Percentiles rank a stretch among this genome's conserved stretches.
Conservation (phyloP, 73 alveolate genomes). For the Effrenium voratum region DNA sequence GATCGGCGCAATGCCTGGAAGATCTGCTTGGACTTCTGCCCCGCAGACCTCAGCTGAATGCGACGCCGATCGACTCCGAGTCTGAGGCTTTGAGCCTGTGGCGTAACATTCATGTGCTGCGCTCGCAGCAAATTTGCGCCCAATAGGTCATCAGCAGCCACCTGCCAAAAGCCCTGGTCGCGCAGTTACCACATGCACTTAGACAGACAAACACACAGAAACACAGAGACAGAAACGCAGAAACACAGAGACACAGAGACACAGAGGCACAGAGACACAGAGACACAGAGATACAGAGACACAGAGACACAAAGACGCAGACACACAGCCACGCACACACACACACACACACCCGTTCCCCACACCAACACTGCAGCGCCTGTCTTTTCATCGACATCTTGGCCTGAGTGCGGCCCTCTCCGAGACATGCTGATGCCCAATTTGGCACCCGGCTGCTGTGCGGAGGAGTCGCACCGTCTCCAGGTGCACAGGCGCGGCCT, state of each 20-base stretch:
- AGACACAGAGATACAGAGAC: background rate
- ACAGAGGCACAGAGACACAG: background rate
- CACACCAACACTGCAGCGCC: no score
- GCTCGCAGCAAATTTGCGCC: conserved; percentile 28
- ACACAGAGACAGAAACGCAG: background rate
- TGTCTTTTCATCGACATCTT: conserved; percentile 13
- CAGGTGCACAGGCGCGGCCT: conserved; percentile 6
- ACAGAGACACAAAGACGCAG: background rate
- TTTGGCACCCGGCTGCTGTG: background rate
- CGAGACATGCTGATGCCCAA: no score
- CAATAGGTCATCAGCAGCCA: background rate
- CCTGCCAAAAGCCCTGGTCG: no score
- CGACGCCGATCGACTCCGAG: no score
- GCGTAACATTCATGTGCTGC: conserved; percentile 14
- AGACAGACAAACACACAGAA: background rate
- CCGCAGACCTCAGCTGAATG: background rate
- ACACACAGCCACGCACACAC: background rate
- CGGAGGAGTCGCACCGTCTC: conserved; percentile 65
- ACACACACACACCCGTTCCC: no score
- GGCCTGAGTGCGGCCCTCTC: background rate
- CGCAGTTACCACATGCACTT: no score
- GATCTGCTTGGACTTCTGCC: background rate
- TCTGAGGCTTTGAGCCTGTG: background rate
- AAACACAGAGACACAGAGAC: no score
- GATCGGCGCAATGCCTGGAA: no score